Conservation (phyloP, 352 stramenopile species). For the Phytophthora litchii region DNA sequence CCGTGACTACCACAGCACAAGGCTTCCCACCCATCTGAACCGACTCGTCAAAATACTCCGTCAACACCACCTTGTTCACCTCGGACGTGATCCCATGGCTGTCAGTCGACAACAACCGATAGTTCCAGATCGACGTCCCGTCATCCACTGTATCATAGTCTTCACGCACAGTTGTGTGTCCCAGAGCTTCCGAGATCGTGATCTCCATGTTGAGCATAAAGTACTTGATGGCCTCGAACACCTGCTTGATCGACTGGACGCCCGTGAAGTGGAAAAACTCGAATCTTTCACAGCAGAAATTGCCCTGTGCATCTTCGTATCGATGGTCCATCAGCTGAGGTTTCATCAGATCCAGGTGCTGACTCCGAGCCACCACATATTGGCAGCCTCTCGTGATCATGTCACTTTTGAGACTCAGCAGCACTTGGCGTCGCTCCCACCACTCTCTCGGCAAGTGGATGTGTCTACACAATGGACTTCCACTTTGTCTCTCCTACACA, state of each 20-base stretch:
- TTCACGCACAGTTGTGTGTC: slow-evolving; percentile 55
- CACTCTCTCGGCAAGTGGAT: slow-evolving; percentile 37
- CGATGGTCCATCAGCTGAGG: slow-evolving; percentile 34
- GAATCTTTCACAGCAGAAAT: slow-evolving; percentile 42
- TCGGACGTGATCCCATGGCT: slow-evolving; percentile 28
- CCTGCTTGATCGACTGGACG: slow-evolving; percentile 47
- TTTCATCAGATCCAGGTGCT: slow-evolving; percentile 42
- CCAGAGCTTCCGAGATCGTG: slow-evolving; percentile 53
- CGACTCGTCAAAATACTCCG: slow-evolving; percentile 39
- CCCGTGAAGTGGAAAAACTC: slow-evolving; percentile 52
- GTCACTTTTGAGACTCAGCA: slow-evolving; percentile 41
- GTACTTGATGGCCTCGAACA: slow-evolving; percentile 55
- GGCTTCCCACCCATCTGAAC: slow-evolving; percentile 15
- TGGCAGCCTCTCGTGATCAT: slow-evolving; percentile 46
- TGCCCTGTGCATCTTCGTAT: slow-evolving; percentile 33
- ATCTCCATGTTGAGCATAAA: slow-evolving; percentile 68
- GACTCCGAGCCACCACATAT: slow-evolving; percentile 42
- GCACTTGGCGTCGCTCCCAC: slow-evolving; percentile 37
- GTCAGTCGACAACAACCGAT: slow-evolving; percentile 49
- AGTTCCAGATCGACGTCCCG: slow-evolving; percentile 39
- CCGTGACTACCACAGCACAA: slow-evolving; percentile 41
- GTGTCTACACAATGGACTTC: slow-evolving; percentile 32
- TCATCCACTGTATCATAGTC: slow-evolving; percentile 47
- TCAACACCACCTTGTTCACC: slow-evolving; percentile 30
- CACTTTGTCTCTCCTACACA: slow-evolving; percentile 29